phyloP scores from a whole-genome alignment of 2,329 filamentous ascomycete species.

The Cytospora leucostoma region DNA sequence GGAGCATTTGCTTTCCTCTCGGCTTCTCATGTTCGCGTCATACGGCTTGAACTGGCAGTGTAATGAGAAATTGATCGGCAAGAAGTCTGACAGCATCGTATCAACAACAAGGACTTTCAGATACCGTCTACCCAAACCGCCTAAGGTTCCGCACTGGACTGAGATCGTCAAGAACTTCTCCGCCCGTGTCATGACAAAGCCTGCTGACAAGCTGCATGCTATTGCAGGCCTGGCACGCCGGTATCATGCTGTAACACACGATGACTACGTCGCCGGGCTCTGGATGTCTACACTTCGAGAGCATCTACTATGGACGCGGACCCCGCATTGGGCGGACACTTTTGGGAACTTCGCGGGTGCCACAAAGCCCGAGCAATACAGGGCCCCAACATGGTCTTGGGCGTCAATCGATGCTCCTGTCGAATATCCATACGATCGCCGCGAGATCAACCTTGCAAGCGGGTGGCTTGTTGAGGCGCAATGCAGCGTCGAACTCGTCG shows the following conservation, averaged over 20 bases:
- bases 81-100: too few relatives aligned
- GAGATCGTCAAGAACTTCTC: background rate
- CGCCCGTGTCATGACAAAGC: background rate
- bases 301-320: background rate
- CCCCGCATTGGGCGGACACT: background rate
- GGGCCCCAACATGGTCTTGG: constrained; percentile 9
- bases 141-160: background rate
- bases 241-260: background rate
- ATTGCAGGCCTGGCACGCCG: background rate
- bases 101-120: too few relatives aligned
- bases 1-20: background rate
- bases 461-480: too few relatives aligned
- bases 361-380: background rate
- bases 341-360: too few relatives aligned
- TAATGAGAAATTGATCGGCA: background rate
- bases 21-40: background rate
- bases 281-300: constrained; percentile 1
- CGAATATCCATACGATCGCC: background rate
- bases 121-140: background rate
- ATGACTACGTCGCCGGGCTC: background rate
- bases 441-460: too few relatives aligned
- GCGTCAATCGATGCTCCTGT: background rate
- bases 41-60: background rate
- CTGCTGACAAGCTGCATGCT: background rate
- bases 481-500: too few relatives aligned